phyloP scores from a whole-genome alignment of 768 basidiomycete species.

The Leucocoprinus leucothites region DNA sequence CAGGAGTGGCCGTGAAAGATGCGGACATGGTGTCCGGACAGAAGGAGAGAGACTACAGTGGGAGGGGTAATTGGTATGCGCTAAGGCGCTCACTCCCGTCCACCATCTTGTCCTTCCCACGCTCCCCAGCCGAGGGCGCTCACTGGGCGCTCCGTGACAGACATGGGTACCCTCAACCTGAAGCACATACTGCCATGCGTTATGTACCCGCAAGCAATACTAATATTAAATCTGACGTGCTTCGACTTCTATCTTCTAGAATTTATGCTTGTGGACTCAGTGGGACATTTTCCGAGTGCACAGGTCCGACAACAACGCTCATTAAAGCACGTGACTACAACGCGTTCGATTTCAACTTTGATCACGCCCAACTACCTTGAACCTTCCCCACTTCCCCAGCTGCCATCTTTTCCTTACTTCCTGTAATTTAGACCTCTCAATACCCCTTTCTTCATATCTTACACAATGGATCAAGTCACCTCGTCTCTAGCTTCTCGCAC shows the following conservation, averaged over 20 bases:
- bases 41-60: neutral
- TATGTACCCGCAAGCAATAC: neutral
- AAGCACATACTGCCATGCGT: neutral
- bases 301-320: neutral
- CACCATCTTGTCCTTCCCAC: constrained; percentile 13
- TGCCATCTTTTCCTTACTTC: neutral
- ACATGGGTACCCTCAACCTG: neutral
- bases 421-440: constrained; percentile 16
- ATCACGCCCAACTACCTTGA: neutral
- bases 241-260: neutral
- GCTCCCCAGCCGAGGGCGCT: neutral
- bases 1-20: constrained; percentile 42
- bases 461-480: constrained; percentile 69
- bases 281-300: neutral
- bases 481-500: constrained; percentile 60
- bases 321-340: constrained; percentile 6
- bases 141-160: neutral
- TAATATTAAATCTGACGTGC: neutral
- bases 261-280: neutral
- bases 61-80: constrained; percentile 16
- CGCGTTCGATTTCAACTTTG: constrained; percentile 5
- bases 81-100: neutral
- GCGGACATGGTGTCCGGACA: constrained; percentile 37
- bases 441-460: constrained; percentile 21
- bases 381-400: neutral